A percentile compares a stretch with the other conserved stretches of the same genome.
phyloP scores from a whole-genome alignment of 352 stramenopile species.

The Thraustotheca clavata region DNA sequence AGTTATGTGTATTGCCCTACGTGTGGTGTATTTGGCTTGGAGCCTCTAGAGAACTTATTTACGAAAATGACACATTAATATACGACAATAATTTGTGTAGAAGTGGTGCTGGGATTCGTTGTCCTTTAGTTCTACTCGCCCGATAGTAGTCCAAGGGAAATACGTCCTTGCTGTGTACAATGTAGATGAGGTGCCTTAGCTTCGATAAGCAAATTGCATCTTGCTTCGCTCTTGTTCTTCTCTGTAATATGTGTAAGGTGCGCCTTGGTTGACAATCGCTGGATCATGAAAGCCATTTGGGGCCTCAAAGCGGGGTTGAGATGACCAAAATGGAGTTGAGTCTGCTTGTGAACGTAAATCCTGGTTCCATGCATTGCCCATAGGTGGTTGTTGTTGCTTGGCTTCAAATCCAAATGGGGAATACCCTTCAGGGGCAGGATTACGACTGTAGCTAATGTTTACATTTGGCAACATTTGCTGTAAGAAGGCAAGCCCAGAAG shows the following conservation, averaged over 20 bases:
- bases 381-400: background rate
- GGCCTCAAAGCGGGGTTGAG: background rate
- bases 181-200: background rate
- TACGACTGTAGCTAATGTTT: slow-evolving; percentile 79
- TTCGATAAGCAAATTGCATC: slow-evolving; percentile 6
- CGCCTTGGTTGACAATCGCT: slow-evolving; percentile 16
- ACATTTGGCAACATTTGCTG: slow-evolving; percentile 85
- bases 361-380: slow-evolving; percentile 5
- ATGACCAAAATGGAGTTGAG: slow-evolving; percentile 13
- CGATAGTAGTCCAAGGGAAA: background rate
- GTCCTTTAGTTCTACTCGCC: too few species aligned
- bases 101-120: too few species aligned
- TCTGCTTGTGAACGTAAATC: background rate
- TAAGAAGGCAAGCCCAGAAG: slow-evolving; percentile 54
- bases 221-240: slow-evolving; percentile 8
- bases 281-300: slow-evolving; percentile 14
- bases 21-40: too few species aligned
- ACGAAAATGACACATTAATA: too few species aligned
- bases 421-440: slow-evolving; percentile 25
- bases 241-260: slow-evolving; percentile 5
- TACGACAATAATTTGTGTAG: too few species aligned
- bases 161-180: background rate
- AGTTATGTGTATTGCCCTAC: too few species aligned
- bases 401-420: too few species aligned
- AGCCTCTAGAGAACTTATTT: too few species aligned